Evolutionary conservation across 495 filamentous ascomycete genomes (phyloP), one percentile per base, ranked within the genome.

Genomic region (Xylaria intraflava): DNA sequence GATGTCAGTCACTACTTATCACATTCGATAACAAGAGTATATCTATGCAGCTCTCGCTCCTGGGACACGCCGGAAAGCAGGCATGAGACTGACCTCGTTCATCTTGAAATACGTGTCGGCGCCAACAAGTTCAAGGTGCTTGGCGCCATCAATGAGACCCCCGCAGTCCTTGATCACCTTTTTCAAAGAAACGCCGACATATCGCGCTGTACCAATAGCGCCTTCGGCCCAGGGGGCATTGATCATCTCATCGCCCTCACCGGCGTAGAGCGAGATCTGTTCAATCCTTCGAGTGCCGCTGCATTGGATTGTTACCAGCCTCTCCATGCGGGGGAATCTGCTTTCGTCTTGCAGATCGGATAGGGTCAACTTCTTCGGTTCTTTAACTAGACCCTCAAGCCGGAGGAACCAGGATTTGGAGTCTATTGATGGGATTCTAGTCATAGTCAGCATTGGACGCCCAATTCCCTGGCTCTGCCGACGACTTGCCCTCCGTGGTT

Each of bases 41-140:
- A 14, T 14, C 7, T 7, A 7, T 33, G 30, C 30, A n/a, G n/a
- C n/a, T n/a, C n/a, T n/a, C n/a, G n/a, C n/a, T n/a, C n/a, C n/a
- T n/a, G n/a, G n/a, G n/a, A n/a, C n/a, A n/a, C n/a, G n/a, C n/a
- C n/a, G n/a, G n/a, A n/a, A n/a, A n/a, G n/a, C n/a, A n/a, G 35
- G 3, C 31, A 14, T 35, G 12, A 38, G 35, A 38, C 35, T 38
- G 2, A 78, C 77, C 22, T 81, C 64, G 23, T 77, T 71, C 58
- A 78, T 77, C 57, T 86, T 86, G 69, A 86, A 80, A 59, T 87
- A 86, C 0, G 83, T 84, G 26, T 88, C 84, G 0, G 59, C 82
- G 1, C 84, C 84, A 35, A 76, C 79, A 22, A 87, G 67, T 58
- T 88, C 83, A 10, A 86, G 62, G 51, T 88, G 83, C 55, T 76